A percentile compares a stretch with the other conserved stretches of the same genome.
phyloP scores from a whole-genome alignment of 345 rosid genomes.

The Eutrema japonicum region DNA sequence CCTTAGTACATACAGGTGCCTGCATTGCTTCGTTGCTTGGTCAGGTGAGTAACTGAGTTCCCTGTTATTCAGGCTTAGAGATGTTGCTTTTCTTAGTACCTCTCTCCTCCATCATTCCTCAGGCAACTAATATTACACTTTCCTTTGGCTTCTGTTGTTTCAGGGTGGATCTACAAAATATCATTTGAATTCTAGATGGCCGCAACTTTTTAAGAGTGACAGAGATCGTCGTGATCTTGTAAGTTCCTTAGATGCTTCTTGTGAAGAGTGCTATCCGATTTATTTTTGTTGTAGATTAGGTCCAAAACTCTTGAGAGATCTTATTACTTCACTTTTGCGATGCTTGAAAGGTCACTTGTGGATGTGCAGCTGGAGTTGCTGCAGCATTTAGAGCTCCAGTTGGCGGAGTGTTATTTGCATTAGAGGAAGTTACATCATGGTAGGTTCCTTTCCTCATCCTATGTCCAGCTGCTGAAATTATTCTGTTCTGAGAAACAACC shows the following conservation, averaged over 20 bases:
- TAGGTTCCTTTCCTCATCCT: conserved; percentile 43
- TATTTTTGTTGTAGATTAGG: conserved; percentile 15
- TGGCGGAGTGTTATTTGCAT: conserved; percentile 97
- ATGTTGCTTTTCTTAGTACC: background rate
- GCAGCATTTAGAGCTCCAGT: conserved; percentile 99
- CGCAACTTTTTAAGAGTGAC: conserved; percentile 86
- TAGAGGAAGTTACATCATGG: conserved; percentile 99
- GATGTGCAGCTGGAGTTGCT: conserved; percentile 99
- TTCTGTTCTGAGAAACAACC: background rate
- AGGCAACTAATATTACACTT: conserved; percentile 1
- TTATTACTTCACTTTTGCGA: conserved; percentile 45
- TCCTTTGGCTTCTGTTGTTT: conserved; percentile 36
- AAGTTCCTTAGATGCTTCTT: conserved; percentile 42
- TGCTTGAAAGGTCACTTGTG: conserved; percentile 94
- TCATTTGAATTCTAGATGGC: conserved; percentile 89
- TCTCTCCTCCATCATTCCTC: conserved; percentile 7
- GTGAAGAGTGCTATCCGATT: conserved; percentile 19
- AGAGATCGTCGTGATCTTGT: conserved; percentile 97
- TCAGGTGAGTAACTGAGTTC: conserved; percentile 60
- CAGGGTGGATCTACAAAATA: conserved; percentile 97
- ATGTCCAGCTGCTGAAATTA: background rate
- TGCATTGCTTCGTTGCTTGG: conserved; percentile 99
- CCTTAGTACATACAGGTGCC: conserved; percentile 96
- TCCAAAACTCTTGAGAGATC: conserved; percentile 30
- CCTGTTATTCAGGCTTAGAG: conserved; percentile 7